Conservation (phyloP, 75 land plant species). For the Pseudotsuga menziesii region DNA sequence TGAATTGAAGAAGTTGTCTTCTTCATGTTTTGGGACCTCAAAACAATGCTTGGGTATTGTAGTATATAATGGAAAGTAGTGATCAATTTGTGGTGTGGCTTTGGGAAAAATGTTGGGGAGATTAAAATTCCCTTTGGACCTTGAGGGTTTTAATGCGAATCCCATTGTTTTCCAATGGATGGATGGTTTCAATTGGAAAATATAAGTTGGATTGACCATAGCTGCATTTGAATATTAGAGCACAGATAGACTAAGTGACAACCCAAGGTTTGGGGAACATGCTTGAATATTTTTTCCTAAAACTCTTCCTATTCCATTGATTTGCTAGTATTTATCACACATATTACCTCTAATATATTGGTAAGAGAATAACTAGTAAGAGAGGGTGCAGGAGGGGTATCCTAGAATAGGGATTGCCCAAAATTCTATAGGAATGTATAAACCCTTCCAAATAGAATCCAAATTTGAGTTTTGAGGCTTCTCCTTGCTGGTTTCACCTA, state of each 20-base stretch:
- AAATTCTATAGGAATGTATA: no score
- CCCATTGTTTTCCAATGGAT: conserved; percentile 48
- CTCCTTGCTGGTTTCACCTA: no score
- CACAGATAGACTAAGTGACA: conserved; percentile 74
- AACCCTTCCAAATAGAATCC: no score
- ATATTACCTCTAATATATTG: no score
- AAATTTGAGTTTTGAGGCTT: no score
- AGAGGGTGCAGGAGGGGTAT: no score
- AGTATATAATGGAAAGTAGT: conserved; percentile 31
- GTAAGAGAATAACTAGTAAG: no score
- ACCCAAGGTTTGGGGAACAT: no score
- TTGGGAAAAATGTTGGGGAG: conserved; percentile 31
- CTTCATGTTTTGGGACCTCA: conserved; percentile 9
- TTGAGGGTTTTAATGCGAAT: conserved; percentile 24
- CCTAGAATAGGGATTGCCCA: no score
- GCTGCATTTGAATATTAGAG: conserved; percentile 45
- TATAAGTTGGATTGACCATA: conserved; percentile 20
- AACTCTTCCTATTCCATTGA: no score
- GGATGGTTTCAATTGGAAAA: conserved; percentile 59
- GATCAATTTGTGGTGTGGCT: conserved; percentile 16
- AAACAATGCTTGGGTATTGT: conserved; percentile 27
- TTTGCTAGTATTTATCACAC: no score
- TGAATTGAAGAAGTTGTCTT: conserved; percentile 32
- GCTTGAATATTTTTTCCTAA: no score
- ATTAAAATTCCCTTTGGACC: conserved; percentile 34